Evolutionary conservation across 768 basidiomycete species (phyloP).

Genomic region (Leccinum longicurvipes): DNA sequence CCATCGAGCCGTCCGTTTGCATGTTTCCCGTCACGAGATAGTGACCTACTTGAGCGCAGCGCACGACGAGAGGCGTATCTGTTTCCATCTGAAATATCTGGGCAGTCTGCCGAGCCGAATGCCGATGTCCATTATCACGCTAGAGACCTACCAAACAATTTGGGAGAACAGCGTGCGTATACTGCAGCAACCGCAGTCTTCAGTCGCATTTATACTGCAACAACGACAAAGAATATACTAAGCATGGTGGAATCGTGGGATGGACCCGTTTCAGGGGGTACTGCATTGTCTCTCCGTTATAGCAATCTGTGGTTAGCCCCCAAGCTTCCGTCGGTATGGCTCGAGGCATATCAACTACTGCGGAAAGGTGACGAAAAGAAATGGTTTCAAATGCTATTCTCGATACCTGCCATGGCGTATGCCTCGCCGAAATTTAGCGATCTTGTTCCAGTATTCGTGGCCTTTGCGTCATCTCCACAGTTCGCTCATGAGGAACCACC

Average conservation of each 20-base stretch:
- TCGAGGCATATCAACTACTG: slow-evolving; percentile 26
- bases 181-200: slow-evolving; percentile 5
- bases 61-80: too few relatives aligned
- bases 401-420: slow-evolving; percentile 30
- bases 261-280: background rate
- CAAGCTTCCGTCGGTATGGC: slow-evolving; percentile 17
- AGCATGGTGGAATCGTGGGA: slow-evolving; percentile 9
- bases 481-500: slow-evolving; percentile 14
- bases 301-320: slow-evolving; percentile 23
- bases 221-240: background rate
- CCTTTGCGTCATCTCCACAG: slow-evolving; percentile 23
- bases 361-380: slow-evolving; percentile 7
- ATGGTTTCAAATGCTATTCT: slow-evolving; percentile 25
- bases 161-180: slow-evolving; percentile 11
- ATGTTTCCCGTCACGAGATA: too few relatives aligned
- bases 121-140: too few relatives aligned
- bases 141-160: too few relatives aligned
- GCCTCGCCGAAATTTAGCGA: slow-evolving; percentile 7
- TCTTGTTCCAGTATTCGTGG: slow-evolving; percentile 28
- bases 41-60: too few relatives aligned
- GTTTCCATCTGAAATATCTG: too few relatives aligned
- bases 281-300: slow-evolving; percentile 15
- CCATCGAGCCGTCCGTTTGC: too few relatives aligned
- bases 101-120: too few relatives aligned
- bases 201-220: background rate